Base-by-base conservation (phyloP, 2,329 filamentous ascomycete genomes). In the Fusarium oxysporum region DNA sequence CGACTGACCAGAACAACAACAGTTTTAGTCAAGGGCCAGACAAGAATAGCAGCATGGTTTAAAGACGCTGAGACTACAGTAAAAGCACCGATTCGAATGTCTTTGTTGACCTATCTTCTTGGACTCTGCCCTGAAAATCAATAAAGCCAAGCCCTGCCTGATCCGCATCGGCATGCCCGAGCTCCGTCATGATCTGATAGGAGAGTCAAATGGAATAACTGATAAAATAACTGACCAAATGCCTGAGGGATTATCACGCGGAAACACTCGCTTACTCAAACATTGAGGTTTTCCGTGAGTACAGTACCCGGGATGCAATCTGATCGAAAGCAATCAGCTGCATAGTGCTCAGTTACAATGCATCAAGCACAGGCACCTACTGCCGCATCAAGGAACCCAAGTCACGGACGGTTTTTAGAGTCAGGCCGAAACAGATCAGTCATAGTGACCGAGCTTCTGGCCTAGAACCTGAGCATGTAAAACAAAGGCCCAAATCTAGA, bases 311-410 rank as follows among this genome's bases (percentile, higher is more conserved):
- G 28, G 41, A 53, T 67, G 53, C 55, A 62, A 38, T 55, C 43
- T 67, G 35, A 37, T 56, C 65, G 35, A 61, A 61, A 65, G 35
- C 50, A 65, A 73, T 17, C 45, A 66, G 61, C 38, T 65, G 70
- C 70, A 72, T 72, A 59, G 45, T 48, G 48, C 55, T 67, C 70
- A 48, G 62, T 62, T 57, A 53, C 57, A 70, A 61, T 57, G 70
- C 70, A 58, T 53, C 51, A 61, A 47, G 50, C 48, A 64, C 43
- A 40, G 25, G 47, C 51, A 58, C 28, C 21, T 28, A 41, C 25
- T 44, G 48, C 56, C 47, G 33, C 30, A 54, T 61, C 16, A 40
- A 65, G 32, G 63, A 45, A 38, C 37, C 17, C 33, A 57, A 32
- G 41, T 21, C 55, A 60, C 55, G 33, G 62, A 41, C 28, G 28